phyloP scores from a whole-genome alignment of 495 filamentous ascomycete species.

The Articulospora tetracladia region DNA sequence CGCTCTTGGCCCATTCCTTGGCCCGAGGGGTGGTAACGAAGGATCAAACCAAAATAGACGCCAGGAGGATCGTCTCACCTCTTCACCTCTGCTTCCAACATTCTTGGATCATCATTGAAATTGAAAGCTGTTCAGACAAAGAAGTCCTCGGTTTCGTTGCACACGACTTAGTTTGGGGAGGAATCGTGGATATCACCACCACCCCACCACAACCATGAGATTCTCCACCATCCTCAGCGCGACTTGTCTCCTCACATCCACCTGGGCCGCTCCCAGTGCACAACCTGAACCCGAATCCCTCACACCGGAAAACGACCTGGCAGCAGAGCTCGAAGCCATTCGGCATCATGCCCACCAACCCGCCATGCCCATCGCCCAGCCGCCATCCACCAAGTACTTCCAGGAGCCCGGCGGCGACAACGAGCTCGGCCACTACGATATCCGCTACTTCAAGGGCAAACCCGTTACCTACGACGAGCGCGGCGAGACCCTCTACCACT shows the following conservation, averaged over 20 bases:
- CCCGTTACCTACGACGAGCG: slow-evolving; percentile 60
- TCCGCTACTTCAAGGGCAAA: slow-evolving; percentile 56
- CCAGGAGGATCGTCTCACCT: neutral
- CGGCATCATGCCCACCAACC: neutral
- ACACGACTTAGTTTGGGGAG: neutral
- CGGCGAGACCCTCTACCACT: slow-evolving; percentile 57
- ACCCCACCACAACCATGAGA: slow-evolving; percentile 2
- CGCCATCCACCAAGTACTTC: slow-evolving; percentile 22
- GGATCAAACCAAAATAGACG: neutral
- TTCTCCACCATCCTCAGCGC: neutral
- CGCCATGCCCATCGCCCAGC: neutral
- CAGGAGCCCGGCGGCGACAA: slow-evolving; percentile 53
- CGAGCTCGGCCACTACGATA: slow-evolving; percentile 67
- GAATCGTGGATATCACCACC: neutral
- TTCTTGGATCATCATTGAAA: neutral
- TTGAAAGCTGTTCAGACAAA: neutral
- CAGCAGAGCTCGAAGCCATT: neutral
- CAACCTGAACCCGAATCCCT: neutral
- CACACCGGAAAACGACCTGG: neutral
- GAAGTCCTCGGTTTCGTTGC: neutral
- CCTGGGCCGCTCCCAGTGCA: neutral
- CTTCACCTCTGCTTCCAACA: neutral
- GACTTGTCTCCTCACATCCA: slow-evolving; percentile 10
- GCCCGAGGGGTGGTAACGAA: neutral
- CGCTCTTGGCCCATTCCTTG: neutral